Conservation (phyloP, 495 filamentous ascomycete species). For the Penicillium lagena region DNA sequence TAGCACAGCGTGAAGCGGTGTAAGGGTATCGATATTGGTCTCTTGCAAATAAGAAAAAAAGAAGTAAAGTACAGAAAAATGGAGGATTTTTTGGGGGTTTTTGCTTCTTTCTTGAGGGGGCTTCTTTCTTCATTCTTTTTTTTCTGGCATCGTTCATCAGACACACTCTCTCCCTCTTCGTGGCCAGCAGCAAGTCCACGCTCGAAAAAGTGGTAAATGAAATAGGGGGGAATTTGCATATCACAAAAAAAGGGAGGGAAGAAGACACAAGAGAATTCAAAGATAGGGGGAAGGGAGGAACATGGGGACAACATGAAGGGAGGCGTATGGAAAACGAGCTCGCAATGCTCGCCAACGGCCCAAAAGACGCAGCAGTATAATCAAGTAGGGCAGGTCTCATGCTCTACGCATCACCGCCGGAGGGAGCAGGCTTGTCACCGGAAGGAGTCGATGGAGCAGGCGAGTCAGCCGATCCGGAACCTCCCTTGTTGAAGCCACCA, state of each 20-base stretch:
- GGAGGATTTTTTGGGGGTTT: constrained; percentile 3
- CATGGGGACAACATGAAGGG: constrained; percentile 7
- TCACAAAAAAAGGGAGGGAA: constrained; percentile 11
- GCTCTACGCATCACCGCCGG: constrained; percentile 40
- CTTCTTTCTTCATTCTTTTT: constrained; percentile 3
- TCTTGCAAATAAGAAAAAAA: constrained; percentile 13
- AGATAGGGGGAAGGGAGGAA: constrained; percentile 8
- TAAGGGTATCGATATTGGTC: constrained; percentile 40
- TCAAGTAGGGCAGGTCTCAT: constrained; percentile 8
- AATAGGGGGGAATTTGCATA: constrained; percentile 16
- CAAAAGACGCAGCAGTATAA: constrained; percentile 6
- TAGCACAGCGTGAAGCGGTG: constrained; percentile 18
- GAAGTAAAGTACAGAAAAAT: constrained; percentile 24
- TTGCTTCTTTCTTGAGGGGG: constrained; percentile 9
- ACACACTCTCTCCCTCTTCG: constrained; percentile 3
- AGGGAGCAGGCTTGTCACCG: constrained; percentile 39
- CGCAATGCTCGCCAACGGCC: constrained; percentile 3
- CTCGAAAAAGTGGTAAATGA: constrained; percentile 2
- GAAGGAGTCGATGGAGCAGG: constrained; percentile 45
- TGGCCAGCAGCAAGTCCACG: neutral
- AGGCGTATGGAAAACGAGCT: constrained; percentile 2
- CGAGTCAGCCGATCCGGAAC: constrained; percentile 33
- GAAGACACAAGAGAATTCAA: constrained; percentile 21
- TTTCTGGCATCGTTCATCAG: neutral
- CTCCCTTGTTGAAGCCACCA: constrained; percentile 50